Conservation (phyloP, 306 rosid species). For the Corylus heterophylla region DNA sequence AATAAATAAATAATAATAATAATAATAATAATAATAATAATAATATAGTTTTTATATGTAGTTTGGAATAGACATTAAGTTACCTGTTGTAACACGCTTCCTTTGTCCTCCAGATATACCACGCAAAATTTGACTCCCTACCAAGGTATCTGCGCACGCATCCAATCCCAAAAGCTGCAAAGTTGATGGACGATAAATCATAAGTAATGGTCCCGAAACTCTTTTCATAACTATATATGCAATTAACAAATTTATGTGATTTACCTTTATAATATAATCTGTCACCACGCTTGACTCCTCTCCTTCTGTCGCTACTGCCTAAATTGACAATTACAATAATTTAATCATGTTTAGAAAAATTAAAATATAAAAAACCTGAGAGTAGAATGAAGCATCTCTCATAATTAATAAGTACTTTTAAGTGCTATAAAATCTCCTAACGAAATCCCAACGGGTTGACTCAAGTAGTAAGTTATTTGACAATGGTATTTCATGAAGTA, state of each 20-base stretch:
- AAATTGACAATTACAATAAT: background rate
- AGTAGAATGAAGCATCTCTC: too few relatives aligned
- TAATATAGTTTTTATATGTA: too few relatives aligned
- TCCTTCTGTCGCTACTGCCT: conserved; percentile 51
- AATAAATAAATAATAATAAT: too few relatives aligned
- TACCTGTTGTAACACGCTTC: conserved; percentile 78
- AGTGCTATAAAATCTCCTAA: too few relatives aligned
- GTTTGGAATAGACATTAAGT: background rate
- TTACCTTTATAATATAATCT: conserved; percentile 77
- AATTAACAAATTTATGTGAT: background rate
- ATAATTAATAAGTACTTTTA: too few relatives aligned
- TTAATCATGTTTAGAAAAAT: background rate
- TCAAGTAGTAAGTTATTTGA: too few relatives aligned
- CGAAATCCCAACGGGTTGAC: background rate
- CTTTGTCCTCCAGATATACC: conserved; percentile 94
- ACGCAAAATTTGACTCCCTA: conserved; percentile 74
- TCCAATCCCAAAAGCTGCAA: conserved; percentile 82
- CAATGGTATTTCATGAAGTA: too few relatives aligned
- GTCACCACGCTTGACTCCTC: conserved; percentile 59
- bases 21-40: too few relatives aligned
- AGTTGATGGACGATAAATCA: background rate
- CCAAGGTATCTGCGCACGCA: conserved; percentile 71
- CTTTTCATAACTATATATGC: background rate
- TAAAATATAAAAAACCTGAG: background rate
- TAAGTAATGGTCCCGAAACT: background rate